Evolutionary conservation across 176 grass and related monocot species (phyloP).

Genomic region (Eragrostis curvula): DNA sequence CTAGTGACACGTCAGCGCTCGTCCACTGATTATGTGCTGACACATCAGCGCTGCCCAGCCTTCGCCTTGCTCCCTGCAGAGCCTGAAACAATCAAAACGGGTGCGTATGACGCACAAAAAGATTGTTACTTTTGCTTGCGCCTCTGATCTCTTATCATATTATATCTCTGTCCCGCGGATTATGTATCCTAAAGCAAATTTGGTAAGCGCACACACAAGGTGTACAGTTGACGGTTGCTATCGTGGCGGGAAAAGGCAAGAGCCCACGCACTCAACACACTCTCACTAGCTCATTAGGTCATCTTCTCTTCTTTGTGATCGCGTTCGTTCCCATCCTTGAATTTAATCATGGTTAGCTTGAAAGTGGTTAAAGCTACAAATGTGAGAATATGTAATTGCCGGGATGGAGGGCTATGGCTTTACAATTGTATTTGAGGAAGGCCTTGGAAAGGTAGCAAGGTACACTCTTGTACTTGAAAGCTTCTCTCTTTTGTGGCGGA

Average conservation of each 20-base stretch:
- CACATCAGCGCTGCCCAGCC: conserved; percentile 11
- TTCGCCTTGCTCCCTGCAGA: neutral
- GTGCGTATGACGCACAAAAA: neutral
- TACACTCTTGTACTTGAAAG: conserved; percentile 47
- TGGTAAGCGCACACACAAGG: conserved; percentile 56
- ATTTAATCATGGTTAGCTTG: conserved; percentile 34
- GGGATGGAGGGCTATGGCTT: conserved; percentile 30
- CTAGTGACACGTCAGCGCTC: conserved; percentile 39
- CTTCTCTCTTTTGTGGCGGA: neutral
- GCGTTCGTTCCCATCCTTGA: neutral
- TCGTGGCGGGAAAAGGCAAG: conserved; percentile 16
- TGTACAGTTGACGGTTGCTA: conserved; percentile 13
- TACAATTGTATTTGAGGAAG: neutral
- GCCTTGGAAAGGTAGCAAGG: conserved; percentile 23
- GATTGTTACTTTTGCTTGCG: neutral
- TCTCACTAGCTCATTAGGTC: conserved; percentile 3
- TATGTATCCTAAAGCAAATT: conserved; percentile 8
- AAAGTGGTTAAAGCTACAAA: conserved; percentile 44
- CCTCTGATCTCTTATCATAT: conserved; percentile 33
- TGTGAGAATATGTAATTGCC: conserved; percentile 27
- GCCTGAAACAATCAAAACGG: neutral
- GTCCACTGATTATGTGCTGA: conserved; percentile 6
- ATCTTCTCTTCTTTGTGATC: conserved; percentile 9
- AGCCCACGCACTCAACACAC: neutral
- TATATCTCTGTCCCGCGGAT: conserved; percentile 14